These are phyloP conservation scores for Graphium sp. DNA, from an alignment of 2,329 filamentous ascomycete genomes.

Conservation along the genomic window DNA sequence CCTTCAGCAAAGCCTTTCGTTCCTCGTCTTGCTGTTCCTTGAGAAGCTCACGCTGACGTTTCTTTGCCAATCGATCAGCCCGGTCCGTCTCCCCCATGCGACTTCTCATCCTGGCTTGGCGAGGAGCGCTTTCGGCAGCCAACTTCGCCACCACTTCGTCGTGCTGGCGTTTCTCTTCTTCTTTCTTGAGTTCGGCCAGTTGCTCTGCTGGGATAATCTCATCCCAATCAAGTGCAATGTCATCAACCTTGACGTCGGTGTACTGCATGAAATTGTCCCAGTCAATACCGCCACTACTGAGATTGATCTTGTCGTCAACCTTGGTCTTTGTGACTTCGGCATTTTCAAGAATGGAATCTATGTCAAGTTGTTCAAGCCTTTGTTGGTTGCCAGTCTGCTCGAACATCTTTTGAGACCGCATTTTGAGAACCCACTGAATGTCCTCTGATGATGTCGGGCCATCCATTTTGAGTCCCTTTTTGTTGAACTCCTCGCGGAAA, in stretches of 20 bases:
- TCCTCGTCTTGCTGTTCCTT: constrained; percentile 63
- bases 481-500: constrained; percentile 55
- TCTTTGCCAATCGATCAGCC: constrained; percentile 47
- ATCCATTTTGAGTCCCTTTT: constrained; percentile 55
- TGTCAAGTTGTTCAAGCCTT: constrained; percentile 91
- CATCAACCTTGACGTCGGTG: constrained; percentile 91
- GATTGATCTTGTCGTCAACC: constrained; percentile 77
- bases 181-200: constrained; percentile 73
- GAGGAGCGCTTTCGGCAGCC: constrained; percentile 71
- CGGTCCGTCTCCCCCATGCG: constrained; percentile 42
- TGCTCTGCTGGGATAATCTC: constrained; percentile 94
- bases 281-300: constrained; percentile 71
- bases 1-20: constrained; percentile 54
- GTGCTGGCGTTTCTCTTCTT: constrained; percentile 72
- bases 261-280: constrained; percentile 96
- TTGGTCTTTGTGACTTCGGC: constrained; percentile 95
- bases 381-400: constrained; percentile 94
- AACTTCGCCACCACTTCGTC: constrained; percentile 69
- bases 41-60: constrained; percentile 45
- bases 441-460: constrained; percentile 87
- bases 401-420: constrained; percentile 98
- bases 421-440: constrained; percentile 91
- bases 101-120: constrained; percentile 49
- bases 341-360: constrained; percentile 91
- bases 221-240: constrained; percentile 73